Percentiles rank a stretch among this genome's conserved stretches.
phyloP scores from a whole-genome alignment of 306 rosid genomes.

The Senna tora region DNA sequence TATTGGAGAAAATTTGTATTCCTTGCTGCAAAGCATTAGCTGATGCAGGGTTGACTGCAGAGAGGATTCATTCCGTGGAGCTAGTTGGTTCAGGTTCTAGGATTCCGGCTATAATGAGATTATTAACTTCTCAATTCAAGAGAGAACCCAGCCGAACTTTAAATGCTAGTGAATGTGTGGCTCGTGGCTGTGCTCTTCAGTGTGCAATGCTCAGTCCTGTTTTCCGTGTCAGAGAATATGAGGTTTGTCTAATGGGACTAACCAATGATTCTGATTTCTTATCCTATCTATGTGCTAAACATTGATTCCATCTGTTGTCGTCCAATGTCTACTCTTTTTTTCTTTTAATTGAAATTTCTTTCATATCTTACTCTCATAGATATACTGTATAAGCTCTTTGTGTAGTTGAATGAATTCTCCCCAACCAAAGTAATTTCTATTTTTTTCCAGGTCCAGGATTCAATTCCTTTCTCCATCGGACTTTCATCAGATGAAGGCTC shows the following conservation, averaged over 20 bases:
- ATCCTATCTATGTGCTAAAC: constrained; percentile 3
- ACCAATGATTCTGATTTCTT: constrained; percentile 36
- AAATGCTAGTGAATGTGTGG: constrained; percentile 99
- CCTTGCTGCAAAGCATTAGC: constrained; percentile 76
- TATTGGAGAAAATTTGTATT: constrained; percentile 64
- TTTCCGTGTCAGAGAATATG: constrained; percentile 85
- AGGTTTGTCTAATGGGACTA: constrained; percentile 63
- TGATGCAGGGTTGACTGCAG: constrained; percentile 67
- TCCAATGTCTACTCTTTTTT: constrained; percentile 8
- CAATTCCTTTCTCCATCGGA: constrained; percentile 75
- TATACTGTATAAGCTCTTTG: background rate
- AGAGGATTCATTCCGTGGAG: constrained; percentile 76
- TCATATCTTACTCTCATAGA: constrained; percentile 21
- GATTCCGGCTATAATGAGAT: constrained; percentile 76
- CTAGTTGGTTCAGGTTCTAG: constrained; percentile 98
- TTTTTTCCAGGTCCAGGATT: constrained; percentile 77
- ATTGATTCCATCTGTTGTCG: constrained; percentile 29
- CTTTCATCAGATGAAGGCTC: constrained; percentile 62
- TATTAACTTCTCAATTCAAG: constrained; percentile 63
- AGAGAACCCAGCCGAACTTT: constrained; percentile 83
- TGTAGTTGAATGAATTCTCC: constrained; percentile 5
- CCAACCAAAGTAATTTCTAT: constrained; percentile 17
- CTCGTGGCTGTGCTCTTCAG: constrained; percentile 97
- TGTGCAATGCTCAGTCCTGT: constrained; percentile 97
- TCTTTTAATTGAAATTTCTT: constrained; percentile 23